These are phyloP conservation scores for Thyridium curvatum DNA, from an alignment of 2,329 filamentous ascomycete species.

Conservation along the genomic window DNA sequence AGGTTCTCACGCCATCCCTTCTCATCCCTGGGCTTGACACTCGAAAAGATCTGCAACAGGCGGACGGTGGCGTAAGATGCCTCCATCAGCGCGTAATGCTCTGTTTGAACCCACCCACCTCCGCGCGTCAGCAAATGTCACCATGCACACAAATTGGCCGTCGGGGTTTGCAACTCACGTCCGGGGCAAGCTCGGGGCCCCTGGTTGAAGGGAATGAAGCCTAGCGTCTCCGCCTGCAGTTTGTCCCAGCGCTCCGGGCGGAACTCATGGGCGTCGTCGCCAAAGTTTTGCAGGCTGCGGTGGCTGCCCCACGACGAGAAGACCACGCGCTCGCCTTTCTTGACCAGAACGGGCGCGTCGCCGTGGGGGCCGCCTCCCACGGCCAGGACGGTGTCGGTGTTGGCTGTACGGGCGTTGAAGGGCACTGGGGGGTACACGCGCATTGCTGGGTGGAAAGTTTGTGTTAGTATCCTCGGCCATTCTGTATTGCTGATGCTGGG, in stretches of 20 bases:
- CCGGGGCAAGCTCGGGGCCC: slow-evolving; percentile 69
- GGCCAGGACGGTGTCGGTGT: slow-evolving; percentile 32
- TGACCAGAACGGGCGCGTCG: slow-evolving; percentile 34
- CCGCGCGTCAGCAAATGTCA: too few species aligned
- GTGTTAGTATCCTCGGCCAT: too few species aligned
- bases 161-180: slow-evolving; percentile 20
- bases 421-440: slow-evolving; percentile 1
- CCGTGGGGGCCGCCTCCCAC: slow-evolving; percentile 38
- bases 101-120: too few species aligned
- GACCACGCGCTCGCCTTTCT: slow-evolving; percentile 29
- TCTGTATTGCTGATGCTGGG: too few species aligned
- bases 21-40: too few species aligned
- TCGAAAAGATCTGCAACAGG: too few species aligned
- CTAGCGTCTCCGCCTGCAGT: slow-evolving; percentile 62
- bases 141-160: too few species aligned
- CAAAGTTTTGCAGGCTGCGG: slow-evolving; percentile 24
- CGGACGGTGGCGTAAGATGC: too few species aligned
- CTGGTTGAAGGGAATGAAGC: slow-evolving; percentile 70
- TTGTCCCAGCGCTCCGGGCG: slow-evolving; percentile 67
- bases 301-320: slow-evolving; percentile 29
- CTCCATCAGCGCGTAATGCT: too few species aligned
- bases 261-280: slow-evolving; percentile 45
- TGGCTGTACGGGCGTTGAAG: slow-evolving; percentile 8
- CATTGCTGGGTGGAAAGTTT: too few species aligned
- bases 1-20: too few species aligned